Base-by-base conservation (phyloP, 2,329 filamentous ascomycete species). In the Rhinocladiella similis region DNA sequence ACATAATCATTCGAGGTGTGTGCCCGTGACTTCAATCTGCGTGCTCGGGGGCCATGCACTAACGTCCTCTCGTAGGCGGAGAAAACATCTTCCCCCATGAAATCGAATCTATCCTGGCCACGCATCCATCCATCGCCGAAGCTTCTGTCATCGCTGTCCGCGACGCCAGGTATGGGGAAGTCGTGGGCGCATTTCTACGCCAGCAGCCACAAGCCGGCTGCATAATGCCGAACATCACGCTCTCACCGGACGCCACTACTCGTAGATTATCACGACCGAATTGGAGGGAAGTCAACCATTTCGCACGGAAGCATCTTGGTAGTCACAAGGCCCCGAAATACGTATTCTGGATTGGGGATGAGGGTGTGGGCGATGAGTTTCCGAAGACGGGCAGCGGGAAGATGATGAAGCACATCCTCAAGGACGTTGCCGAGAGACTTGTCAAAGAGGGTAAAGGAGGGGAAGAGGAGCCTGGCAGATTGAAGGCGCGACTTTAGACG, bases 41-140 rank as follows among this genome's bases (percentile, higher is more conserved):
- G 12, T 6, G 41, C 49, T 33, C 3, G 19, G 12, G 19, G 20
- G n/a, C n/a, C 20, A 42, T 14, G 38, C 16, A n/a, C n/a, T n/a
- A n/a, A n/a, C 16, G 5, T 18, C 12, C 19, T 18, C 16, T 45
- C 20, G 27, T 29, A 56, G 93, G 90, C 19, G 93, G 93, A 25
- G 93, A 97, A 71, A 97, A 97, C 70, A 96, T 97, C 53, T 90
- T 96, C 70, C 94, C 93, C 0, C 78, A 95, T 6, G 93, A 97
- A 71, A 81, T 97, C 2, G 94, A 97, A 71, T 91, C 95, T 68
- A 91, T 85, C 62, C 79, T 97, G 3, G 84, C 95, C 59, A 82
- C 80, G 1, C 87, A 91, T 69, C 78, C 84, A 0, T 73, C 78
- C 2, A 78, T 91, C 22, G 69, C 77, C 1, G 77, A 83, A 16